Base-by-base conservation (phyloP, 768 basidiomycete genomes). In the Tricholoma sp. region DNA sequence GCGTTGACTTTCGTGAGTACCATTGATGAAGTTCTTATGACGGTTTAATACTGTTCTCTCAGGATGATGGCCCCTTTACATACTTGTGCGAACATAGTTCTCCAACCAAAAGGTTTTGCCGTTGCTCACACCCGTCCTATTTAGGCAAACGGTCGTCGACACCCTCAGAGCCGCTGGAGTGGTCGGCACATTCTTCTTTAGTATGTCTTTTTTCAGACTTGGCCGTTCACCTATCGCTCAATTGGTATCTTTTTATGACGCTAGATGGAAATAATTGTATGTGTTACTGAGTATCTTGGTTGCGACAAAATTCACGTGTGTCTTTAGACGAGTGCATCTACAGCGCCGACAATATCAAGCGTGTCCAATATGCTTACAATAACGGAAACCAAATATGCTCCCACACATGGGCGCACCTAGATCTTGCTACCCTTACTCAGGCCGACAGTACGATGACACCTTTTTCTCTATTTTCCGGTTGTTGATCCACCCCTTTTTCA, bases 131-230 rank as follows among this genome's bases (percentile, higher is more conserved):
- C 9, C 34, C 22, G 27, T 50, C 27, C 7, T 9, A 39, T 54
- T 37, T 46, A 64, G 60, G 32, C 54, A 60, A 37, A 55, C 59
- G 5, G 31, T 58, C 29, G 55, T 54, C 47, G 58, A 61, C 14
- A 54, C 22, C 22, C 56, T 35, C 47, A 32, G 58, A 5, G 71
- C 67, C 29, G 69, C 70, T 24, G 68, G 67, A 19, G 76, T 69
- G 5, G 72, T 66, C 35, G 78, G 72, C 0, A 79, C 79, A 0
- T 80, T 79, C 59, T 77, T 79, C 69, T 45, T 54, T 16, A 54
- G 53, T 54, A 32, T 19, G 53, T 34, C 14, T 43, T 21, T 34
- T 21, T 24, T 22, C 47, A 18, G 16, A 6, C 14, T 35, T 18
- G 18, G 14, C 35, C 24, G 31, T 16, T 46, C 5, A 22, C 41